phyloP scores from a whole-genome alignment of 2,329 filamentous ascomycete genomes.

The Fonsecaea monophora region DNA sequence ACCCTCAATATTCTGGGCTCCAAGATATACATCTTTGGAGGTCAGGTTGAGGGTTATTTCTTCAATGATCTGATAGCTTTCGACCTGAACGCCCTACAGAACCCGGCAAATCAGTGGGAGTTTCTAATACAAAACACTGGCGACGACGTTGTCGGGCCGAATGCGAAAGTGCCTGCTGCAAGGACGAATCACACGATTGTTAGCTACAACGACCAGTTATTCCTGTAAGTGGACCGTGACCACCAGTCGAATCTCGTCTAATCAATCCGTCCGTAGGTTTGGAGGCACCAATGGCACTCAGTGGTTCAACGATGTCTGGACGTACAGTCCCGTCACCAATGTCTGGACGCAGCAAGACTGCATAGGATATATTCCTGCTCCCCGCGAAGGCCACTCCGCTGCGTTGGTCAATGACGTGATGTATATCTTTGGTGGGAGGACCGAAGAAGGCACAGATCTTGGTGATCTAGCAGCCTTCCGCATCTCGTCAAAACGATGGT shows the following conservation, averaged over 20 bases:
- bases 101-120: slow-evolving; percentile 91
- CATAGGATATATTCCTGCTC: slow-evolving; percentile 94
- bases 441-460: slow-evolving; percentile 88
- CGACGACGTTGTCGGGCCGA: slow-evolving; percentile 58
- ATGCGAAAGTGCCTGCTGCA: slow-evolving; percentile 77
- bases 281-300: slow-evolving; percentile 93
- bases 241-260: slow-evolving; percentile 26
- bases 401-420: slow-evolving; percentile 96
- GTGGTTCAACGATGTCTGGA: slow-evolving; percentile 99
- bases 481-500: slow-evolving; percentile 87
- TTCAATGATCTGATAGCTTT: slow-evolving; percentile 98
- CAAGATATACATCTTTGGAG: slow-evolving; percentile 96
- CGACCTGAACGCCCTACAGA: slow-evolving; percentile 92
- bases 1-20: slow-evolving; percentile 95
- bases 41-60: slow-evolving; percentile 95
- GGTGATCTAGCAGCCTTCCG: slow-evolving; percentile 89
- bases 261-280: slow-evolving; percentile 66
- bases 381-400: slow-evolving; percentile 92
- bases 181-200: slow-evolving; percentile 94
- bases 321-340: slow-evolving; percentile 83
- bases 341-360: slow-evolving; percentile 89
- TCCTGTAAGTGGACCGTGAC: slow-evolving; percentile 68
- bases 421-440: slow-evolving; percentile 98
- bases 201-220: slow-evolving; percentile 91
- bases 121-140: slow-evolving; percentile 80